These are phyloP conservation scores for Hymenoscyphus fructigenus DNA, from an alignment of 2,329 filamentous ascomycete species.

Conservation along the genomic window DNA sequence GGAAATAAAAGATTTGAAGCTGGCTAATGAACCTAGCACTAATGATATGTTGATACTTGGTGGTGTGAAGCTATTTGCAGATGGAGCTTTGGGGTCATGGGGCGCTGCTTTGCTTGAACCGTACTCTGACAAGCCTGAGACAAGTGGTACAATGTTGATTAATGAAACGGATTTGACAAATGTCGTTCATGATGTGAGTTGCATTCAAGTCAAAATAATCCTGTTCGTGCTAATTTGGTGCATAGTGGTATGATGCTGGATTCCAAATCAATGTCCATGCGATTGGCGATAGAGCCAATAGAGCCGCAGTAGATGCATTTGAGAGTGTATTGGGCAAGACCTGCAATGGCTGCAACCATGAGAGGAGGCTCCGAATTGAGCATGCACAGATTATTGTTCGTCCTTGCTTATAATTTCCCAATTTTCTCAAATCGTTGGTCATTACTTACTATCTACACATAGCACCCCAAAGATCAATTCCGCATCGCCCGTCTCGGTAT, in stretches of 20 bases:
- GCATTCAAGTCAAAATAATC: background rate
- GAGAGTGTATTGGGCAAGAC: constrained; percentile 53
- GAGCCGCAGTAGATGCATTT: constrained; percentile 62
- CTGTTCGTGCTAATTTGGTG: background rate
- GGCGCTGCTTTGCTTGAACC: constrained; percentile 71
- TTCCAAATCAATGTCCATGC: constrained; percentile 73
- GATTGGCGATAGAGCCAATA: constrained; percentile 69
- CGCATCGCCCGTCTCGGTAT: constrained; percentile 59
- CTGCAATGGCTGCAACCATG: constrained; percentile 56
- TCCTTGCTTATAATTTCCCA: constrained; percentile 1
- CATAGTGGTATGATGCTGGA: constrained; percentile 57
- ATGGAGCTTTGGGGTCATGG: constrained; percentile 70
- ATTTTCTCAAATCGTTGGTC: background rate
- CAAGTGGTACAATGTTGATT: constrained; percentile 63
- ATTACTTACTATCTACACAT: constrained; percentile 11
- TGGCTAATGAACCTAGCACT: constrained; percentile 22
- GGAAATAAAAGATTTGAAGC: constrained; percentile 42
- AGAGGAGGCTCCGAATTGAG: constrained; percentile 64
- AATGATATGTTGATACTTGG: constrained; percentile 48
- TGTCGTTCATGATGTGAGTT: constrained; percentile 44
- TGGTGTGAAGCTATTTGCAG: constrained; percentile 69
- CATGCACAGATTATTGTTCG: constrained; percentile 64
- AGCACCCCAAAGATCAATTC: constrained; percentile 60
- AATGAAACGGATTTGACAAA: constrained; percentile 58
- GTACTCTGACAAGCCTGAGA: constrained; percentile 62